Base-by-base conservation (phyloP, 345 rosid genomes). In the Eucalyptus polybractea region DNA sequence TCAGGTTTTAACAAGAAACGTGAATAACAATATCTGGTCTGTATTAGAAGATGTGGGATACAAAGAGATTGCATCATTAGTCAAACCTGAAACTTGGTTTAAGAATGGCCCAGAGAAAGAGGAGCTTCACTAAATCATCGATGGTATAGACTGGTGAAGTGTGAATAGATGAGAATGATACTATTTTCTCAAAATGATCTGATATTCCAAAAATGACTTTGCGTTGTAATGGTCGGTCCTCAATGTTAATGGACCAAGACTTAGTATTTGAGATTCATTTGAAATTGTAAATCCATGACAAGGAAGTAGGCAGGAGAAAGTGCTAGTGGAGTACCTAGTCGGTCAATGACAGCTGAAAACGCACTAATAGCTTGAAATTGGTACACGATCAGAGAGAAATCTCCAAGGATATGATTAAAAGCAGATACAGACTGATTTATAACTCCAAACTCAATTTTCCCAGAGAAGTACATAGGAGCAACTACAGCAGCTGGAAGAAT, bases 371-470 rank as follows among this genome's bases (percentile, higher is more conserved):
- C 93, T 92, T 97, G 99, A 94, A 97, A 97, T 93, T 96, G 99
- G 93, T 92, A 97, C 69, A 97, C 99, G 65, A 97, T 93, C 88
- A 97, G 97, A 49, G 98, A 97, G 93, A 97, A 94, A 89, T 97
- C 99, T 90, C 99, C 99, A 62, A 97, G 96, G 81, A 97, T 96
- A 91, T 97, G 99, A 91, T 97, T 97, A 91, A 97, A 97, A 69
- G 99, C 99, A 69, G 99, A 97, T 83, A 96, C 98, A 40, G 99
- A 96, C 91, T 97, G 99, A 93, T 95, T 97, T 89, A 97, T 96
- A 90, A 97, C 99, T 91, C 99, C 99, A 93, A 97, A 97, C 95
- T 97, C 99, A 90, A 97, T 97, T 93, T 96, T 96, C 51, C 98
- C 99, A 6, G 99, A 96, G 93, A 97, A 97, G 91, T 94, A 97